Evolutionary conservation across 2,329 filamentous ascomycete species (phyloP).

Genomic region (Apiospora koreana): DNA sequence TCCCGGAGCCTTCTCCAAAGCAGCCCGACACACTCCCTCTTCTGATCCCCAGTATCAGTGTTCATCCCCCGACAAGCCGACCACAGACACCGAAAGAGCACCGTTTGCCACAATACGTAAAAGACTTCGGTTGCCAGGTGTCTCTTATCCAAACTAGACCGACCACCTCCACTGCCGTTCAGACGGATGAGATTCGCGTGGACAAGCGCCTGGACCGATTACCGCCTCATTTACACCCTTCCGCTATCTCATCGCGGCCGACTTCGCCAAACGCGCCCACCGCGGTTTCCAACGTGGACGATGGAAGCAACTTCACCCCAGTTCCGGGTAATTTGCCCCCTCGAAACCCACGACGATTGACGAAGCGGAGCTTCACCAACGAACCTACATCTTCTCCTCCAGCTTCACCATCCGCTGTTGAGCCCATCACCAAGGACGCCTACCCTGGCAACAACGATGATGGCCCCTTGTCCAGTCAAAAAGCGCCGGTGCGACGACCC

Average conservation of each 20-base stretch:
- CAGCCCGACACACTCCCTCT: constrained; percentile 35
- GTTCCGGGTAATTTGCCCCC: constrained; percentile 57
- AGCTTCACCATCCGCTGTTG: constrained; percentile 25
- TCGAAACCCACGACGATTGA: constrained; percentile 60
- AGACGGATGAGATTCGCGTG: constrained; percentile 89
- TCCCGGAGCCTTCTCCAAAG: constrained; percentile 30
- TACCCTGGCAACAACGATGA: constrained; percentile 83
- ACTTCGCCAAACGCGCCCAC: constrained; percentile 49
- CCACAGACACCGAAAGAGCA: constrained; percentile 77
- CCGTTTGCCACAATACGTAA: constrained; percentile 77
- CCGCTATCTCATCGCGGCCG: constrained; percentile 66
- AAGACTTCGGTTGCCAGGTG: constrained; percentile 82
- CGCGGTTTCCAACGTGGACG: constrained; percentile 33
- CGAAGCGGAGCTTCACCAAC: constrained; percentile 43
- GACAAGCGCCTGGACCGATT: constrained; percentile 76
- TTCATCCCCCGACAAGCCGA: constrained; percentile 83
- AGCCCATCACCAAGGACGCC: constrained; percentile 56
- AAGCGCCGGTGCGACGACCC: constrained; percentile 65
- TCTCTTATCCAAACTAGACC: constrained; percentile 51
- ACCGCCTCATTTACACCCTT: constrained; percentile 77
- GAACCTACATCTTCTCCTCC: constrained; percentile 55
- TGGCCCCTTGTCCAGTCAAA: constrained; percentile 65
- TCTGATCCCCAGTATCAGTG: constrained; percentile 81
- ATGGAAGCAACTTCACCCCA: constrained; percentile 47
- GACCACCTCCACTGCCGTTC: constrained; percentile 60